These are phyloP conservation scores for Chrysoporthe deuterocubensis DNA, from an alignment of 2,329 filamentous ascomycete species.

Conservation along the genomic window DNA sequence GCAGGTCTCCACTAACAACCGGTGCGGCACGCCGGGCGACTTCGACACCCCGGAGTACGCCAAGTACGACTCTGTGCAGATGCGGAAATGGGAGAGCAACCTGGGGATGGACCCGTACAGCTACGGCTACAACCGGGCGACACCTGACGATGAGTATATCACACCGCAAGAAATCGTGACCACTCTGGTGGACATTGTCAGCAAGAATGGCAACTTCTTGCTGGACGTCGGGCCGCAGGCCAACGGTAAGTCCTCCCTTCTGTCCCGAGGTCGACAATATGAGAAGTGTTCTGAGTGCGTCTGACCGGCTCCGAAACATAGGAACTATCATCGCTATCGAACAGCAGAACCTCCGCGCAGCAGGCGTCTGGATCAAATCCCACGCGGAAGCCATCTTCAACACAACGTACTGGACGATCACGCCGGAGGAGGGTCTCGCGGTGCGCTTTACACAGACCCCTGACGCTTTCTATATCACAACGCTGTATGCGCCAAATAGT, in stretches of 20 bases:
- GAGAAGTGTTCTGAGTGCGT: neutral
- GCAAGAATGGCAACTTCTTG: constrained; percentile 38
- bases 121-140: constrained; percentile 32
- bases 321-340: constrained; percentile 24
- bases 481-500: constrained; percentile 47
- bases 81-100: constrained; percentile 31
- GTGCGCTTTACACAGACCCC: constrained; percentile 56
- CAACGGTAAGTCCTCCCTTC: constrained; percentile 14
- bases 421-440: constrained; percentile 46
- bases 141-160: constrained; percentile 31
- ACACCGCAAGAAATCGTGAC: constrained; percentile 33
- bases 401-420: constrained; percentile 58
- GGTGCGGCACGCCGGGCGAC: constrained; percentile 28
- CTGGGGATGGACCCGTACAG: constrained; percentile 31
- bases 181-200: constrained; percentile 36
- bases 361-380: constrained; percentile 56
- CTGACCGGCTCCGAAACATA: neutral
- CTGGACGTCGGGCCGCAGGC: constrained; percentile 35
- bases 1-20: constrained; percentile 27
- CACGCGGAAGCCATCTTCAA: constrained; percentile 61
- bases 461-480: constrained; percentile 57
- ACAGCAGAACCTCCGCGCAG: constrained; percentile 50
- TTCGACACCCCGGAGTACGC: constrained; percentile 33
- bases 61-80: constrained; percentile 24
- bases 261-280: neutral